phyloP scores from a whole-genome alignment of 371 early-diverging fungal genomes.

The Capillidium heterosporum region DNA sequence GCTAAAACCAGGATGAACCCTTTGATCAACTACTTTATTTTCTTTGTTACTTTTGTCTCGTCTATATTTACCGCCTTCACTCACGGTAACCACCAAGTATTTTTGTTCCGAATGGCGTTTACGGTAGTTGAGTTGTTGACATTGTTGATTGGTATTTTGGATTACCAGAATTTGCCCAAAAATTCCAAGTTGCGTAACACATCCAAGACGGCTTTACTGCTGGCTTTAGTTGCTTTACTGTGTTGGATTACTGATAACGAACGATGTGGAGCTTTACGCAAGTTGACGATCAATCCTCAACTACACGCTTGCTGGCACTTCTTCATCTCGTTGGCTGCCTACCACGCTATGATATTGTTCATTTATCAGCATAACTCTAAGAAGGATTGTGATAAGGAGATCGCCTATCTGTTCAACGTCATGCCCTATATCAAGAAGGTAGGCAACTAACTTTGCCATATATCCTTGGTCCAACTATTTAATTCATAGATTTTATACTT shows the following conservation, averaged over 20 bases:
- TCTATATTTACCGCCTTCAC: not conserved
- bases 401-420: too few relatives aligned
- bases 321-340: not conserved
- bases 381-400: too few relatives aligned
- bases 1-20: too few relatives aligned
- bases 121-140: not conserved
- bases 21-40: not conserved
- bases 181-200: not conserved
- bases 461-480: too few relatives aligned
- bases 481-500: too few relatives aligned
- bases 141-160: not conserved
- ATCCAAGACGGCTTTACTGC: not conserved
- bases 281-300: not conserved
- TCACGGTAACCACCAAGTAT: not conserved
- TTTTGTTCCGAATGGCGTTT: not conserved
- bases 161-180: not conserved
- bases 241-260: slow-evolving; percentile 2
- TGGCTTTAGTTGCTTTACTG: not conserved
- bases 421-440: too few relatives aligned
- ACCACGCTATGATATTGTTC: not conserved
- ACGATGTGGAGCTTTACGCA: not conserved
- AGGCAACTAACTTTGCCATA: too few relatives aligned
- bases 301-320: not conserved
- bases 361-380: not conserved
- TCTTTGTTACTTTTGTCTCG: not conserved